Base-by-base conservation (phyloP, 2,329 filamentous ascomycete species). In the Capronia coronata region DNA sequence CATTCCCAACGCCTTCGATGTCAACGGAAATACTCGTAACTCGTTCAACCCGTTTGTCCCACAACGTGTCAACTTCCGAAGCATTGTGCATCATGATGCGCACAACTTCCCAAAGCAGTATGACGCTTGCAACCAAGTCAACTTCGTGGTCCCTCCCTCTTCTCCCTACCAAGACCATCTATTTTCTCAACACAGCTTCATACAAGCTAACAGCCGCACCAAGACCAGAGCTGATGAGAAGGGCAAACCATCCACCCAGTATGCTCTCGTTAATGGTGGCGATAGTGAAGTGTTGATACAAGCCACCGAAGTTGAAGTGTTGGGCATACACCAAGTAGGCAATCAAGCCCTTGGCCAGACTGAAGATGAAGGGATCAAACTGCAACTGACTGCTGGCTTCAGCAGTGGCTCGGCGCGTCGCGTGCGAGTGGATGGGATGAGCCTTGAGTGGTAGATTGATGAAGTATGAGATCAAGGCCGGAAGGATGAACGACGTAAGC, bases 361-460 rank as follows among this genome's bases (percentile, higher is more conserved):
- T 94, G 71, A 94, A 98, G 18, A 84, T 86, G 64, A 97, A 72
- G 2, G 90, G 90, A 65, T 98, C 93, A 57, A 91, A 81, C 66
- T 56, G 54, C 35, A 54, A 43, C 19, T 55, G 50, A 23, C 54
- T 46, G 27, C 54, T 52, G 14, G 46, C 49, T 46, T 58, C 49
- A 30, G 56, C 46, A 32, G 59, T 59, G 64, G 61, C 57, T 63
- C 55, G 44, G 62, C 64, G 63, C 65, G 67, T 61, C 65, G 72
- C 50, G 59, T 74, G 61, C 16, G 41, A 49, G 41, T 59, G 54
- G 21, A 45, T 50, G 9, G 58, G 52, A 18, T 57, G 49, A 25
- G 57, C 71, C 35, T 77, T 74, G 46, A 78, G 69, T 32, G 83
- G 87, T 62, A 96, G 68, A 69, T 97, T 97, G 78, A 94, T 85